Evolutionary conservation across 768 basidiomycete genomes (phyloP).

Genomic region (Boletus barrowsii): DNA sequence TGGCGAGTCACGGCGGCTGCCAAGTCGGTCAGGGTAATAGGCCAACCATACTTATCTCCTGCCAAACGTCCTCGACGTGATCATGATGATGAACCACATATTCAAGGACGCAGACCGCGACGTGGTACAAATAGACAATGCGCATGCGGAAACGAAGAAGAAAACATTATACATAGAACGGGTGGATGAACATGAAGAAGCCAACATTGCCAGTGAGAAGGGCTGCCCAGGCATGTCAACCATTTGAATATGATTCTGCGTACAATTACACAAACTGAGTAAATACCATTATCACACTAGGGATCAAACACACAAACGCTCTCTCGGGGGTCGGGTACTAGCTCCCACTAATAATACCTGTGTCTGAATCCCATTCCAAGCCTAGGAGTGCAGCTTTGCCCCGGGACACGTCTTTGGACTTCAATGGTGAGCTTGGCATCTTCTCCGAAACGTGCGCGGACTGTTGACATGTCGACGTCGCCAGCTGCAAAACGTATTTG

Average conservation of each 20-base stretch:
- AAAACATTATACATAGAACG: conserved; percentile 12
- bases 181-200: conserved; percentile 1
- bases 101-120: not conserved
- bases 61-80: not conserved
- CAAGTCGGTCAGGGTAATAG: not conserved
- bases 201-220: not conserved
- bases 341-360: conserved; percentile 19
- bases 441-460: conserved; percentile 48
- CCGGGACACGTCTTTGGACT: conserved; percentile 33
- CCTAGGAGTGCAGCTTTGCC: conserved; percentile 24
- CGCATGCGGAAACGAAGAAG: not conserved
- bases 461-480: conserved; percentile 53
- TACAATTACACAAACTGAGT: conserved; percentile 21
- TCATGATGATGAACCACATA: conserved; percentile 6
- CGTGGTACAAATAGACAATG: conserved; percentile 9
- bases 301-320: conserved; percentile 5
- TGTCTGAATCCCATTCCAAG: conserved; percentile 31
- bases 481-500: conserved; percentile 50
- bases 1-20: not conserved
- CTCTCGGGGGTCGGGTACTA: not conserved
- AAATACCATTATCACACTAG: conserved; percentile 25
- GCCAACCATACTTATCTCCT: not conserved
- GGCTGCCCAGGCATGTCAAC: not conserved
- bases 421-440: conserved; percentile 48
- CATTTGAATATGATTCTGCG: conserved; percentile 16